phyloP scores from a whole-genome alignment of 2,329 filamentous ascomycete genomes.

The Stylonectria norvegica region DNA sequence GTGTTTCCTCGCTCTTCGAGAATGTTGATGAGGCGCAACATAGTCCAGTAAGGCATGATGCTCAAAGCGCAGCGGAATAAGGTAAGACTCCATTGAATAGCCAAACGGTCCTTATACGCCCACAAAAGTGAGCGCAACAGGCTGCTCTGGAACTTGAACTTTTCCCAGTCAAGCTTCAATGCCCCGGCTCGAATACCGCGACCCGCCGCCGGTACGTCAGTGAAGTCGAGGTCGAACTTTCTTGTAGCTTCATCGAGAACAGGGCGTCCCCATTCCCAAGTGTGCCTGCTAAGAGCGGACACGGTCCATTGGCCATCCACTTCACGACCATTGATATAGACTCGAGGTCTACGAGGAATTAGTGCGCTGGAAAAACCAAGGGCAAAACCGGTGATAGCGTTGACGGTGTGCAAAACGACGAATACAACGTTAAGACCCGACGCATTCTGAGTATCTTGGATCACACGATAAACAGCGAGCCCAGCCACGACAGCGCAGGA shows the following conservation, averaged over 20 bases:
- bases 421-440: constrained; percentile 36
- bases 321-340: constrained; percentile 54
- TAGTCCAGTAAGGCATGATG: constrained; percentile 67
- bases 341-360: constrained; percentile 64
- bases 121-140: constrained; percentile 60
- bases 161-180: constrained; percentile 49
- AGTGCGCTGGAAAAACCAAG: constrained; percentile 48
- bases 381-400: constrained; percentile 44
- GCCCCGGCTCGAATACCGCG: constrained; percentile 51
- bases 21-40: constrained; percentile 61
- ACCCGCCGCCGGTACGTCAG: constrained; percentile 60
- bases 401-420: constrained; percentile 44
- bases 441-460: constrained; percentile 31
- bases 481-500: constrained; percentile 45
- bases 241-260: constrained; percentile 54
- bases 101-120: constrained; percentile 54
- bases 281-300: constrained; percentile 59
- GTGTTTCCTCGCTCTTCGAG: constrained; percentile 55
- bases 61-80: constrained; percentile 54
- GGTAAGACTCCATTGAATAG: constrained; percentile 58
- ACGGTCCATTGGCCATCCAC: constrained; percentile 64
- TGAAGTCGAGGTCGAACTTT: constrained; percentile 58
- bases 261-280: constrained; percentile 60
- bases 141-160: constrained; percentile 41
- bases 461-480: constrained; percentile 45